Evolutionary conservation across 2,329 filamentous ascomycete genomes (phyloP).

Genomic region (Neonectria neomacrospora): DNA sequence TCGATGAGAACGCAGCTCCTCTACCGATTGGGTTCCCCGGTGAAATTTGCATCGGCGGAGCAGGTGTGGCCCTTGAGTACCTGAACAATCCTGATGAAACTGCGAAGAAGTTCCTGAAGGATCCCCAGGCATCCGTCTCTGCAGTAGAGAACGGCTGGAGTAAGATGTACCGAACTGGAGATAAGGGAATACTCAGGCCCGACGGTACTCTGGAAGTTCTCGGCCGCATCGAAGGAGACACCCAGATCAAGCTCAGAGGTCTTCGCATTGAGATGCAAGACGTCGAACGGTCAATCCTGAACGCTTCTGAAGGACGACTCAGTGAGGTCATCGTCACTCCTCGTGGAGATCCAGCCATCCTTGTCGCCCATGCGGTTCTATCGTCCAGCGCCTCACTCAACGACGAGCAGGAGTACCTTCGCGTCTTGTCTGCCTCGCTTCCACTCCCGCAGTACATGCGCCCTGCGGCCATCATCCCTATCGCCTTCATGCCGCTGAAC

Average conservation of each 20-base stretch:
- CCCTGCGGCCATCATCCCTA: slow-evolving; percentile 43
- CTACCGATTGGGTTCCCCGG: slow-evolving; percentile 33
- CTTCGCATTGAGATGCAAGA: slow-evolving; percentile 60
- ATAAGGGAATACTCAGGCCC: slow-evolving; percentile 32
- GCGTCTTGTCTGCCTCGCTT: slow-evolving; percentile 20
- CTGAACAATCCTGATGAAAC: slow-evolving; percentile 42
- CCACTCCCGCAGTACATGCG: slow-evolving; percentile 51
- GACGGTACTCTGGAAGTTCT: slow-evolving; percentile 51
- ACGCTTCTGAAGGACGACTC: slow-evolving; percentile 5
- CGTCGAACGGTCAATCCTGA: slow-evolving; percentile 25
- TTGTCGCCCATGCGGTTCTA: slow-evolving; percentile 48
- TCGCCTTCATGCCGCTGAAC: slow-evolving; percentile 46
- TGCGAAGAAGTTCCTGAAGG: slow-evolving; percentile 13
- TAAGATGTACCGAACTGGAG: slow-evolving; percentile 33
- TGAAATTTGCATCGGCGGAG: slow-evolving; percentile 47
- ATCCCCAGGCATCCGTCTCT: background rate
- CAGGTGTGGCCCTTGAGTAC: slow-evolving; percentile 56
- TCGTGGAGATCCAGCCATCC: slow-evolving; percentile 26
- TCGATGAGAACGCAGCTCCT: slow-evolving; percentile 46
- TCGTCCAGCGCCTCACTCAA: background rate
- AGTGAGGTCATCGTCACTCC: slow-evolving; percentile 20
- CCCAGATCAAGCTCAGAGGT: slow-evolving; percentile 58
- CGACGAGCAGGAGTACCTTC: slow-evolving; percentile 1
- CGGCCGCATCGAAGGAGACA: slow-evolving; percentile 55
- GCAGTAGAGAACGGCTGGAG: background rate